Evolutionary conservation across 2,329 filamentous ascomycete species (phyloP).

Genomic region (Fusarium sp.): DNA sequence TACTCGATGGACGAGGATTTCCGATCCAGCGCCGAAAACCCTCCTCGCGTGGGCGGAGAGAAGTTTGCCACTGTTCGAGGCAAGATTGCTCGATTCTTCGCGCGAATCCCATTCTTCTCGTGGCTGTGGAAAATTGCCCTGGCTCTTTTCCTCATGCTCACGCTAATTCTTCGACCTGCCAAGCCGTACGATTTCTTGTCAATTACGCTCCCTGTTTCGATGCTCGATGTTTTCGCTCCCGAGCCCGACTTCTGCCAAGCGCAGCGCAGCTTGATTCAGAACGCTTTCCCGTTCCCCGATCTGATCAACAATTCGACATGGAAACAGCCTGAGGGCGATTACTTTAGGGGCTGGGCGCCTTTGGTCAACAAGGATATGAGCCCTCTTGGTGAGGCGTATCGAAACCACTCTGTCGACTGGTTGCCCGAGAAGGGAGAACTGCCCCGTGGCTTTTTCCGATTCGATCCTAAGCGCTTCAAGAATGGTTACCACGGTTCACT

Average conservation of each 20-base stretch:
- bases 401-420: conserved; percentile 43
- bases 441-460: conserved; percentile 46
- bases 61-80: conserved; percentile 6
- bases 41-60: conserved; percentile 13
- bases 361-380: conserved; percentile 30
- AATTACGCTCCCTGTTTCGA: conserved; percentile 45
- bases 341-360: conserved; percentile 49
- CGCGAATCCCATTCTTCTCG: conserved; percentile 16
- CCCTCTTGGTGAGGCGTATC: conserved; percentile 38
- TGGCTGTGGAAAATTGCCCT: conserved; percentile 30
- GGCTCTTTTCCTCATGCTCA: conserved; percentile 35
- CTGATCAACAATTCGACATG: conserved; percentile 41
- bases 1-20: conserved; percentile 33
- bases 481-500: conserved; percentile 31
- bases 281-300: conserved; percentile 45
- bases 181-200: conserved; percentile 47
- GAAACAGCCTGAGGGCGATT: conserved; percentile 42
- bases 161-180: conserved; percentile 41
- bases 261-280: conserved; percentile 36
- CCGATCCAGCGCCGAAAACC: conserved; percentile 23
- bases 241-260: conserved; percentile 42
- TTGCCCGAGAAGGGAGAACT: conserved; percentile 33
- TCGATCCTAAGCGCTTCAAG: conserved; percentile 41
- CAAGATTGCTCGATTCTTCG: conserved; percentile 15
- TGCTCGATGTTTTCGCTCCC: conserved; percentile 43